Conservation (phyloP, 805 yeast species). For the Priceomyces fermenticarens region DNA sequence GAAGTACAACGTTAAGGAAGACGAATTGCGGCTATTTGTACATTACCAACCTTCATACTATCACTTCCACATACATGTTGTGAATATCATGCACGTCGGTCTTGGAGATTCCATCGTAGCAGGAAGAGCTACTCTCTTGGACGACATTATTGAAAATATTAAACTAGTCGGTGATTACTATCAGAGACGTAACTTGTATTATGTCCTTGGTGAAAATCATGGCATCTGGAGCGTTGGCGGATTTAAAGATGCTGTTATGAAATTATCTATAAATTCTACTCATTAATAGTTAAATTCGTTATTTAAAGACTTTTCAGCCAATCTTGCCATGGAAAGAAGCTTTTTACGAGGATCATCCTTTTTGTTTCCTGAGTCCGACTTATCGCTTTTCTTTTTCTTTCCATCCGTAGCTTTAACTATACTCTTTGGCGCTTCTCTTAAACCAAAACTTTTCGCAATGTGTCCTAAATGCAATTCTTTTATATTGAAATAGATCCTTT, state of each 20-base stretch:
- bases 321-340: slow-evolving; percentile 72
- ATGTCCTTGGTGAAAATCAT: slow-evolving; percentile 73
- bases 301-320: slow-evolving; percentile 59
- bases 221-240: slow-evolving; percentile 55
- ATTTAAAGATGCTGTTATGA: slow-evolving; percentile 15
- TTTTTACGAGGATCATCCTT: slow-evolving; percentile 70
- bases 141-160: slow-evolving; percentile 76
- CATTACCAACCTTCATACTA: slow-evolving; percentile 97
- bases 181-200: slow-evolving; percentile 54
- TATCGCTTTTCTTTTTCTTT: slow-evolving; percentile 29
- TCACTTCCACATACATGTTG: slow-evolving; percentile 91
- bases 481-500: slow-evolving; percentile 77
- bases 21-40: slow-evolving; percentile 70
- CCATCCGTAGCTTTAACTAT: slow-evolving; percentile 47
- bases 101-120: slow-evolving; percentile 62
- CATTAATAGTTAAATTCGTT: slow-evolving; percentile 70
- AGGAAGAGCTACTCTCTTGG: slow-evolving; percentile 81
- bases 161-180: slow-evolving; percentile 57
- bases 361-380: slow-evolving; percentile 32
- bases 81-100: slow-evolving; percentile 67
- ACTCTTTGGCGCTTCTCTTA: slow-evolving; percentile 90
- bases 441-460: slow-evolving; percentile 89
- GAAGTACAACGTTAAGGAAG: slow-evolving; percentile 40
- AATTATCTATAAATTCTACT: neutral
- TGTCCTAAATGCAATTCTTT: slow-evolving; percentile 89